Base-by-base conservation (phyloP, 208 protist genomes). In the Leishmania amazonensis region DNA sequence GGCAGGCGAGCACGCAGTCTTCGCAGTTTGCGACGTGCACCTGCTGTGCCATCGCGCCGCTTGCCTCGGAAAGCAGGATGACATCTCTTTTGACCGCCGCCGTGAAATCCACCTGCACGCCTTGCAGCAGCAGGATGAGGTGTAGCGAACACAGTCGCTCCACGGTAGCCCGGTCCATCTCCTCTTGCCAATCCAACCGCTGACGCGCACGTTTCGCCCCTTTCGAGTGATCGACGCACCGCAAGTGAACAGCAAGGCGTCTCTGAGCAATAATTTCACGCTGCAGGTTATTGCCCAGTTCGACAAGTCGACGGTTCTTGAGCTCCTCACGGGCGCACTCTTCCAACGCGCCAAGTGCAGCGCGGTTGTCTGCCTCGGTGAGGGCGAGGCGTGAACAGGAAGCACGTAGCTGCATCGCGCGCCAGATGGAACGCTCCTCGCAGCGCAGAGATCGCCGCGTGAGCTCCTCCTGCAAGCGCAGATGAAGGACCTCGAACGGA, bases 231-330 rank as follows among this genome's bases (percentile, higher is more conserved):
- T 64, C 77, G 8, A 80, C 76, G 68, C 80, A 79, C 38, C 76
- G 78, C 53, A 76, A 65, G 62, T 85, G 81, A 13, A 42, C 78
- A 28, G 80, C 78, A 42, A 76, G 49, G 35, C 81, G 73, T 45
- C 45, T 67, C 62, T 62, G 51, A 31, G 40, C 21, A 35, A 84
- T 40, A 47, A 84, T 79, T 70, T 88, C 88, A 0, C 72, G 81
- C 64, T 89, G 88, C 11, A 89, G 31, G 71, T 82, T 76, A 70
- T 90, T 77, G 13, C 89, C 89, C 17, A 93, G 79, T 62, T 91
- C 87, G n/a, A 93, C 83, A n/a, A 90, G 70, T 38, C 89, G 87
- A 21, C 89, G 85, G 73, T 81, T 74, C 35, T 53, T 49, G 76
- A 88, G 42, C 72, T 93, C 89, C 31, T 81, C 45, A 1, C 83